Base-by-base conservation (phyloP, 305 asterid species). In the Salvia sclarea region DNA sequence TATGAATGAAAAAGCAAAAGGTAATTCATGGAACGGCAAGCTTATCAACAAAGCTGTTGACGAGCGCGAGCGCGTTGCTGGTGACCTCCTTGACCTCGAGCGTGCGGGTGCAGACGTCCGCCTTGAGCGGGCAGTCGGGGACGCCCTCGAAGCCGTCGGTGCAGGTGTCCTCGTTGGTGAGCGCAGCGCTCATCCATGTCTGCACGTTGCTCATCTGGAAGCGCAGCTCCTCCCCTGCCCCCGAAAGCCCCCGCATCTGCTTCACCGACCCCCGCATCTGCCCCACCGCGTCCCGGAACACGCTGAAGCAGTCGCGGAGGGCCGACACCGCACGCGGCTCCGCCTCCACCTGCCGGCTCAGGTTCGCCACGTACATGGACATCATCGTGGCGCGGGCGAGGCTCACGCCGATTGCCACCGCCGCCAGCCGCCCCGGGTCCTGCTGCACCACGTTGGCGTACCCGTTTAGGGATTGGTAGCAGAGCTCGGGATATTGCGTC, bases 111-210 rank as follows among this genome's bases (percentile, higher is more conserved):
- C 79, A 69, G 1, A 85, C 83, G 24, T 76, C 82, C 8, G 7
- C 44, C 33, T 85, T 85, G 83, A 80, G 4, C 13, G 71, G 69
- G 11, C 79, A 76, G 14, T 70, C 71, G 0, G 52, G 70, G 21
- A 78, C 84, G 0, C 20, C 86, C 2, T 74, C 78, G 35, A 85
- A 82, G 22, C 90, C 90, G 43, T 85, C 90, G 54, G 72, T 61
- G 31, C 90, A 85, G 64, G 90, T 82, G 60, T 85, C 90, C 82
- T 85, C 90, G 20, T 85, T 78, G 18, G 90, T 85, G 69, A 85
- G 16, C 2, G 90, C 90, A 0, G 90, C 90, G 66, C 90, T 84
- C 87, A 84, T 80, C 90, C 90, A 84, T 71, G 90, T 84, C 85
- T 84, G 90, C 76, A 84, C 85, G 62, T 84, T 80, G 74, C 85